Percentiles rank a stretch among this genome's conserved stretches.
These are phyloP conservation scores for Penicillium manginii DNA, from an alignment of 495 filamentous ascomycete genomes.

Conservation along the genomic window DNA sequence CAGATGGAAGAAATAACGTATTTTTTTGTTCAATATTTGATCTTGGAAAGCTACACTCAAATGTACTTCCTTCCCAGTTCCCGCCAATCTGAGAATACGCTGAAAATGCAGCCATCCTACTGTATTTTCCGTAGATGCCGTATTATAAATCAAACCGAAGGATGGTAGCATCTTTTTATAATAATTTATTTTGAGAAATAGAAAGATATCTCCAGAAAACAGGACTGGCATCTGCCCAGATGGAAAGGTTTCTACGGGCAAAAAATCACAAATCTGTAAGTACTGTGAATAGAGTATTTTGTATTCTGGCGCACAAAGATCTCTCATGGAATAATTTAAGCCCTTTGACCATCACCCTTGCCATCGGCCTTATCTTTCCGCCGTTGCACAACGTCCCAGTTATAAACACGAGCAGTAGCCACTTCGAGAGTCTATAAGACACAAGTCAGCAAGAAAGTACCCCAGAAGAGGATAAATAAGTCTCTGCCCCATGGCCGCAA, in stretches of 20 bases:
- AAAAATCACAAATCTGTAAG: not conserved
- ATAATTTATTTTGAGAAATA: too few relatives aligned
- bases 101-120: too few relatives aligned
- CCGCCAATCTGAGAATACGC: too few relatives aligned
- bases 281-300: not conserved
- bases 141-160: too few relatives aligned
- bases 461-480: not conserved
- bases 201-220: too few relatives aligned
- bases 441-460: not conserved
- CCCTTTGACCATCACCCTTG: slow-evolving; percentile 48
- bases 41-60: too few relatives aligned
- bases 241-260: not conserved
- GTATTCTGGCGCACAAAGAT: not conserved
- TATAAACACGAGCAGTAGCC: slow-evolving; percentile 94
- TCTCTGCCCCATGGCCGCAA: slow-evolving; percentile 5
- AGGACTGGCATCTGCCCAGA: too few relatives aligned
- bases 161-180: too few relatives aligned
- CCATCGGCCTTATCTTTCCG: slow-evolving; percentile 81
- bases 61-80: too few relatives aligned
- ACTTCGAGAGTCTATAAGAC: slow-evolving; percentile 84
- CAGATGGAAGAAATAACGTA: not conserved
- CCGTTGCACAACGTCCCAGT: slow-evolving; percentile 95
- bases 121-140: too few relatives aligned
- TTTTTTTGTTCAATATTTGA: not conserved
- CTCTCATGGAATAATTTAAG: slow-evolving; percentile 11